Evolutionary conservation across 306 rosid species (phyloP).

Genomic region (Potentilla sterilis): DNA sequence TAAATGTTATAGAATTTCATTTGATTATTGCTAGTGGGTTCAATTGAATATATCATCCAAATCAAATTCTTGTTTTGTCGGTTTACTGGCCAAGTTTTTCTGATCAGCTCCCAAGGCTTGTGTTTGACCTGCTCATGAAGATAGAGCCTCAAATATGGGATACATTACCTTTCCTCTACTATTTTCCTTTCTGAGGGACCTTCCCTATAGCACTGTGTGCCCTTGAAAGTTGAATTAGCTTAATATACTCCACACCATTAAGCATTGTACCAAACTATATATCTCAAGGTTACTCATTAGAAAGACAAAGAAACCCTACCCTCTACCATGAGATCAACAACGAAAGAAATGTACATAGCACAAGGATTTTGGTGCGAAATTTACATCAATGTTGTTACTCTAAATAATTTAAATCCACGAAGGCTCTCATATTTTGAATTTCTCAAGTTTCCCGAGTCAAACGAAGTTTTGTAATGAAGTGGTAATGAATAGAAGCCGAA

Average conservation of each 20-base stretch:
- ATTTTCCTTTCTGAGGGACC: not conserved
- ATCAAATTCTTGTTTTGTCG: not conserved
- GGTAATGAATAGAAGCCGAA: slow-evolving; percentile 6
- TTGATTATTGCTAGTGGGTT: slow-evolving; percentile 4
- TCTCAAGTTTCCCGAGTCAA: slow-evolving; percentile 34
- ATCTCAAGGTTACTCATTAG: not conserved
- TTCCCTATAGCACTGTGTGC: not conserved
- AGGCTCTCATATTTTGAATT: slow-evolving; percentile 9
- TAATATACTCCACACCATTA: not conserved
- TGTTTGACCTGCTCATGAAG: not conserved
- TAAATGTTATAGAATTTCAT: not conserved
- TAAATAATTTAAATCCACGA: not conserved
- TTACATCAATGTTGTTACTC: not conserved
- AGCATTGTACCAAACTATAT: not conserved
- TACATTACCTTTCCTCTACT: not conserved
- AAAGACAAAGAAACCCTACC: slow-evolving; percentile 21
- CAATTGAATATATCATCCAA: not conserved
- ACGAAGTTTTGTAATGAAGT: slow-evolving; percentile 19
- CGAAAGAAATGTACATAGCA: not conserved
- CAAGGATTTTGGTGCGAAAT: not conserved
- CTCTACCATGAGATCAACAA: slow-evolving; percentile 24
- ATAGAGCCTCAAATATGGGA: not conserved
- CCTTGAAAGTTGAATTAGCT: not conserved
- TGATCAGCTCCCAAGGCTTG: not conserved
- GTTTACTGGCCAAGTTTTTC: not conserved